Base-by-base conservation (phyloP, 2,329 filamentous ascomycete species). In the Didymellaceae sp. region DNA sequence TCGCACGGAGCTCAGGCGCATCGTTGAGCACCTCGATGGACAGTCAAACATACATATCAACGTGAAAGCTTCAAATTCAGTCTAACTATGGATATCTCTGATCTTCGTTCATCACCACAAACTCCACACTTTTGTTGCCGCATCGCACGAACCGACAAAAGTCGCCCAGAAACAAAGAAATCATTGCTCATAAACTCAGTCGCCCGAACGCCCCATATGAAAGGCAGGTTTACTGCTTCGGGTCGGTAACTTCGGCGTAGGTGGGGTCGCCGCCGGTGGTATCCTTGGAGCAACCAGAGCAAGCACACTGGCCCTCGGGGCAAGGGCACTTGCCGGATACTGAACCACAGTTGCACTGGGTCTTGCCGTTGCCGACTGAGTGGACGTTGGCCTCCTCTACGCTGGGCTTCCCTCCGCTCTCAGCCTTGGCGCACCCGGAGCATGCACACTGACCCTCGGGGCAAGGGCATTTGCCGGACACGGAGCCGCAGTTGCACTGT, bases 301-400 rank as follows among this genome's bases (percentile, higher is more conserved):
- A 81, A 20, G 75, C 74, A 60, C 78, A 80, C 59, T 77, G 71
- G 41, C 78, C 77, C 24, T 75, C 65, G 30, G 72, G 69, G 61
- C 78, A 79, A 13, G 72, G 66, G 65, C 78, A 80, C 48, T 75
- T 73, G 51, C 67, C 72, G 40, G 74, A 62, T 51, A 67, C 65
- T 30, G 71, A 68, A 54, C 66, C 67, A 62, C 78, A 82, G 70
- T 80, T 79, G 74, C 79, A 80, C 59, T 73, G 67, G 8, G 75
- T 77, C 55, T 72, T 74, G 55, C 77, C 74, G 52, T 68, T 73
- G 4, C 70, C 62, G 3, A 74, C 66, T 20, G 71, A 58, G 66
- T 78, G 69, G 64, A 73, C 63, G 43, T 68, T 53, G 5, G 65
- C 53, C 63, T 80, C 79, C 37, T 70, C 70, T 16, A 42, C 61